Percentiles rank a stretch among this genome's conserved stretches.
phyloP scores from a whole-genome alignment of 176 grass and related monocot species.

The Echinochloa phyllopogon region DNA sequence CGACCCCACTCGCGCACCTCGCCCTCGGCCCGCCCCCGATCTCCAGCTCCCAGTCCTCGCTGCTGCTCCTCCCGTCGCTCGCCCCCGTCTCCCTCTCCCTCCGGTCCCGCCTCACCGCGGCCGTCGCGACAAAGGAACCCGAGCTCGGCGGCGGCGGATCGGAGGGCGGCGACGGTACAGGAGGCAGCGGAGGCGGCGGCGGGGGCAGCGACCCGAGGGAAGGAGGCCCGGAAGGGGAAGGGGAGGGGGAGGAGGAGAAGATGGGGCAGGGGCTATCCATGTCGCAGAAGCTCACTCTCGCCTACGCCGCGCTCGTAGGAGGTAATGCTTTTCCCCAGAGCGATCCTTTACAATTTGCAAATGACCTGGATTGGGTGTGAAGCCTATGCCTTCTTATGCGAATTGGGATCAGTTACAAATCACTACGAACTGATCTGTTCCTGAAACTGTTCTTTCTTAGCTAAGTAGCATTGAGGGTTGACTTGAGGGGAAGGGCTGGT shows the following conservation, averaged over 20 bases:
- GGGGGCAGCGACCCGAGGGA: slow-evolving; percentile 16
- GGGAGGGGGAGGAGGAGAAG: slow-evolving; percentile 45
- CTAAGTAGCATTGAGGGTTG: background rate
- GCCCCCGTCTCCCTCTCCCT: background rate
- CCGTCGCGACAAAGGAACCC: slow-evolving; percentile 48
- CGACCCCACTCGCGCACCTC: slow-evolving; percentile 46
- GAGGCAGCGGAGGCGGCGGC: slow-evolving; percentile 17
- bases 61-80: slow-evolving; percentile 14
- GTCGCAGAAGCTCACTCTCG: slow-evolving; percentile 95
- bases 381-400: background rate
- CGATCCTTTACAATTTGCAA: background rate
- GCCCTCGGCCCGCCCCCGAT: slow-evolving; percentile 12
- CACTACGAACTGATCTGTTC: background rate
- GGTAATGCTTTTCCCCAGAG: slow-evolving; percentile 40
- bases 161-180: slow-evolving; percentile 17
- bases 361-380: background rate
- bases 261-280: slow-evolving; percentile 62
- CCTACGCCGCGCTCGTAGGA: slow-evolving; percentile 84
- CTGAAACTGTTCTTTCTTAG: background rate
- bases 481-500: background rate
- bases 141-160: slow-evolving; percentile 48
- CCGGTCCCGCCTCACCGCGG: slow-evolving; percentile 43
- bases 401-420: background rate
- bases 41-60: slow-evolving; percentile 41
- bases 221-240: slow-evolving; percentile 41